These are phyloP conservation scores for Cryptosporidium sp. DNA, from an alignment of 169 alveolate species.

Conservation along the genomic window DNA sequence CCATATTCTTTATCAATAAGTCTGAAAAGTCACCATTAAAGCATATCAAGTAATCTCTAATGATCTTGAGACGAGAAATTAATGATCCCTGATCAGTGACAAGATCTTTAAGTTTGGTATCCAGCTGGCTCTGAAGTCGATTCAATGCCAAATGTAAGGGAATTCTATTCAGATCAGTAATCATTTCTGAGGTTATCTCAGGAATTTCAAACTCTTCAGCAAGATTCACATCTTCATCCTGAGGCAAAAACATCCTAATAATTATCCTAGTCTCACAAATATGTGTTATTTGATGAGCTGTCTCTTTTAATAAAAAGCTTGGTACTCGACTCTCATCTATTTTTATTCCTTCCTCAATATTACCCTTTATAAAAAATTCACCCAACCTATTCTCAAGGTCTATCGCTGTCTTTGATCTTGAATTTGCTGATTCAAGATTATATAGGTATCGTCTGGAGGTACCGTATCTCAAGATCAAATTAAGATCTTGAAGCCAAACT, in stretches of 20 bases:
- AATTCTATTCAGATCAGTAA: conserved; percentile 4
- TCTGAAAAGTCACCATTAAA: conserved; percentile 61
- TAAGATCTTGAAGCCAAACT: conserved; percentile 42
- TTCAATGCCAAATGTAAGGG: not conserved
- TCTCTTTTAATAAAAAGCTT: conserved; percentile 2
- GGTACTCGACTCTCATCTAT: conserved; percentile 26
- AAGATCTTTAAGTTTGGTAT: conserved; percentile 7
- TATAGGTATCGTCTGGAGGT: not conserved
- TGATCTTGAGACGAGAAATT: not conserved
- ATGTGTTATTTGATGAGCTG: conserved; percentile 30
- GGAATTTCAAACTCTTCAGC: not conserved
- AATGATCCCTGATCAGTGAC: conserved; percentile 5
- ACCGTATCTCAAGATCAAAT: conserved; percentile 44
- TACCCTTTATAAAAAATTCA: conserved; percentile 35
- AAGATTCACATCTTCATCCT: conserved; percentile 8
- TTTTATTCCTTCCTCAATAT: not conserved
- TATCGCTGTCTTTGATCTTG: not conserved
- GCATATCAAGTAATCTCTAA: conserved; percentile 15
- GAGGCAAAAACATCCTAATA: not conserved
- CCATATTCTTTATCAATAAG: not conserved
- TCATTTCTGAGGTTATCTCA: conserved; percentile 28
- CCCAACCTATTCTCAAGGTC: conserved; percentile 3
- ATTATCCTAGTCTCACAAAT: conserved; percentile 35
- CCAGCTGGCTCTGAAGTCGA: not conserved
- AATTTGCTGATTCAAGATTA: not conserved